Conservation (phyloP, 2,329 filamentous ascomycete genomes). For the Knufia fluminis region DNA sequence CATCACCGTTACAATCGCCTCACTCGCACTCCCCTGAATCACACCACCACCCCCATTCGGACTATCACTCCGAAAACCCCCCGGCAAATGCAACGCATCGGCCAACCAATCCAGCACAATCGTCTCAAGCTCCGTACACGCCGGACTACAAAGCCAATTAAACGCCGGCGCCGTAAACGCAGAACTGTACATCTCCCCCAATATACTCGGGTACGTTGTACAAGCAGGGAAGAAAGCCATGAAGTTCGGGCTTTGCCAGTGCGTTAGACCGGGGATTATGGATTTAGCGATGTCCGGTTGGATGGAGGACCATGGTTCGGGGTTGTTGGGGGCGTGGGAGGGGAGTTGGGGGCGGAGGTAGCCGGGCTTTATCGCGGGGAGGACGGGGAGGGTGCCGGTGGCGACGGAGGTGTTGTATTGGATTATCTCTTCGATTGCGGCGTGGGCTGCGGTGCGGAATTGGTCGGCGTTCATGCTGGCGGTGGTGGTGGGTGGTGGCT, state of each 20-base stretch:
- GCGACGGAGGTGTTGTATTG: slow-evolving; percentile 71
- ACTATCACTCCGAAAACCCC: slow-evolving; percentile 62
- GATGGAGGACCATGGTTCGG: slow-evolving; percentile 67
- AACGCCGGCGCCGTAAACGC: slow-evolving; percentile 86
- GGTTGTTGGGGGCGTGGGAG: slow-evolving; percentile 52
- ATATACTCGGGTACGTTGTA: slow-evolving; percentile 70
- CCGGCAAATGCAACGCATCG: slow-evolving; percentile 62
- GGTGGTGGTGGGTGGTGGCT: background rate
- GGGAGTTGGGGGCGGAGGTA: slow-evolving; percentile 78
- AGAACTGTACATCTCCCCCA: slow-evolving; percentile 86
- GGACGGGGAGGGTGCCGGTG: slow-evolving; percentile 50
- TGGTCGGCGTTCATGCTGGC: slow-evolving; percentile 63
- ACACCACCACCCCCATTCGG: slow-evolving; percentile 66
- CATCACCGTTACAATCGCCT: slow-evolving; percentile 78
- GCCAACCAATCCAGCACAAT: slow-evolving; percentile 88
- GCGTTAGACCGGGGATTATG: slow-evolving; percentile 85
- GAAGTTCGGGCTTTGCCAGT: slow-evolving; percentile 92
- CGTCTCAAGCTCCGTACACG: slow-evolving; percentile 87
- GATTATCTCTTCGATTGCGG: slow-evolving; percentile 75
- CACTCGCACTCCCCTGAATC: slow-evolving; percentile 85
- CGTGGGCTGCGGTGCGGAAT: slow-evolving; percentile 67
- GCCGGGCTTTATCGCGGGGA: slow-evolving; percentile 71
- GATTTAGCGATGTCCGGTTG: slow-evolving; percentile 73
- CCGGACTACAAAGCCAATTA: slow-evolving; percentile 94
- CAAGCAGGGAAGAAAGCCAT: slow-evolving; percentile 90